phyloP scores from a whole-genome alignment of 2,329 filamentous ascomycete genomes.

The Saccharata proteae region DNA sequence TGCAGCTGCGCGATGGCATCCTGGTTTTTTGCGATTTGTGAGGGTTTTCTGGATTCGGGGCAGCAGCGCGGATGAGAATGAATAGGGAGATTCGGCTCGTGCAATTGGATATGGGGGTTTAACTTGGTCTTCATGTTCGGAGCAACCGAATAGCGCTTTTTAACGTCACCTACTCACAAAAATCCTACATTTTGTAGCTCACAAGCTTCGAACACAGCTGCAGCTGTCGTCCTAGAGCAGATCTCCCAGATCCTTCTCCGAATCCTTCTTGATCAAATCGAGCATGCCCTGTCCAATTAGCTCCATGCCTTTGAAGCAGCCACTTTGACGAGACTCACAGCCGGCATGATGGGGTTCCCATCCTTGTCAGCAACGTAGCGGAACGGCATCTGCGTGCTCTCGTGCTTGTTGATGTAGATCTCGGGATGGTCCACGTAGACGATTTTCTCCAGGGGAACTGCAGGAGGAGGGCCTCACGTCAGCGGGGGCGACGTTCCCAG shows the following conservation, averaged over 20 bases:
- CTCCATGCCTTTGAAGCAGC: slow-evolving; percentile 7
- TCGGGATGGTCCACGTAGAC: slow-evolving; percentile 81
- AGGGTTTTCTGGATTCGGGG: too few relatives aligned
- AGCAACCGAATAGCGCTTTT: too few relatives aligned
- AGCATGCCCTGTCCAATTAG: slow-evolving; percentile 63
- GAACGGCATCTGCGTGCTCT: slow-evolving; percentile 96
- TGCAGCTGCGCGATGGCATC: too few relatives aligned
- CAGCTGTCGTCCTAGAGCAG: slow-evolving; percentile 51
- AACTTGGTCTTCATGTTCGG: too few relatives aligned
- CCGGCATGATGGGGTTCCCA: slow-evolving; percentile 79
- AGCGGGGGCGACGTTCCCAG: too few relatives aligned
- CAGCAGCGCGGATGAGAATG: too few relatives aligned
- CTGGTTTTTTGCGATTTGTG: too few relatives aligned
- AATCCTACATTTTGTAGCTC: slow-evolving; percentile 1
- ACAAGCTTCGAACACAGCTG: neutral
- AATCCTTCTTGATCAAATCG: slow-evolving; percentile 83
- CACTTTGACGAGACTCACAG: slow-evolving; percentile 42
- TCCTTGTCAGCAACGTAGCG: slow-evolving; percentile 72
- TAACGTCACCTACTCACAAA: too few relatives aligned
- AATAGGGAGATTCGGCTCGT: too few relatives aligned
- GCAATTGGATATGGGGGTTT: too few relatives aligned
- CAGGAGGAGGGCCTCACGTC: too few relatives aligned
- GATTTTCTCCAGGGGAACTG: slow-evolving; percentile 68
- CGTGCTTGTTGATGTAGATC: slow-evolving; percentile 77
- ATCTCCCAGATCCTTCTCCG: slow-evolving; percentile 82